Percentiles rank a stretch among this genome's conserved stretches.
Evolutionary conservation across 148 eudicot species (phyloP).

Genomic region (Rhododendron ovatum): DNA sequence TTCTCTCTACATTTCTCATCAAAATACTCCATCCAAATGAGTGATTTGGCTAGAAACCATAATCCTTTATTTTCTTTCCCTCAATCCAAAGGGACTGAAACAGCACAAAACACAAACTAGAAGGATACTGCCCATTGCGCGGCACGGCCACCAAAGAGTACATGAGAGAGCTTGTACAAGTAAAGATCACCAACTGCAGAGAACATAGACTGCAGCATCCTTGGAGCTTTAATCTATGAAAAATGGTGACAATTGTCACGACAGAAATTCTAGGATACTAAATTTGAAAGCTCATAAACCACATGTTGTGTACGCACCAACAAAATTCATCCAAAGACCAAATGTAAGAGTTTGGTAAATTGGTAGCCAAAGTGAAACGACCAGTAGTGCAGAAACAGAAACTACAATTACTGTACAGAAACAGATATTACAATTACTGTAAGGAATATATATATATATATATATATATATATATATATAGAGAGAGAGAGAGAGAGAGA

Average conservation of each 20-base stretch:
- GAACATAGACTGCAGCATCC: constrained; percentile 67
- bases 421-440: background rate
- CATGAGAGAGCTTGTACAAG: constrained; percentile 63
- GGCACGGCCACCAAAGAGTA: constrained; percentile 48
- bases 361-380: background rate
- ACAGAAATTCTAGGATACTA: background rate
- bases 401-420: background rate
- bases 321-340: background rate
- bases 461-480: too few relatives aligned
- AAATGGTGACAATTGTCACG: background rate
- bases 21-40: too few relatives aligned
- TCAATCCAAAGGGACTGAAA: background rate
- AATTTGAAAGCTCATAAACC: background rate
- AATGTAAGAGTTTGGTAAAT: background rate
- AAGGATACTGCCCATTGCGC: constrained; percentile 98
- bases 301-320: background rate
- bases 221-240: constrained; percentile 72
- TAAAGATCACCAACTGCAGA: constrained; percentile 89
- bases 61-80: too few relatives aligned
- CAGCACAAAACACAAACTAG: background rate
- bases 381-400: background rate
- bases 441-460: background rate
- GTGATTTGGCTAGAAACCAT: too few relatives aligned
- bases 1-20: too few relatives aligned
- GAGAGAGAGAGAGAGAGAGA: too few relatives aligned